A percentile compares a stretch with the other conserved stretches of the same genome.
Evolutionary conservation across 1,284 basidiomycete species (phyloP).

Genomic region (Coniophora puteana): DNA sequence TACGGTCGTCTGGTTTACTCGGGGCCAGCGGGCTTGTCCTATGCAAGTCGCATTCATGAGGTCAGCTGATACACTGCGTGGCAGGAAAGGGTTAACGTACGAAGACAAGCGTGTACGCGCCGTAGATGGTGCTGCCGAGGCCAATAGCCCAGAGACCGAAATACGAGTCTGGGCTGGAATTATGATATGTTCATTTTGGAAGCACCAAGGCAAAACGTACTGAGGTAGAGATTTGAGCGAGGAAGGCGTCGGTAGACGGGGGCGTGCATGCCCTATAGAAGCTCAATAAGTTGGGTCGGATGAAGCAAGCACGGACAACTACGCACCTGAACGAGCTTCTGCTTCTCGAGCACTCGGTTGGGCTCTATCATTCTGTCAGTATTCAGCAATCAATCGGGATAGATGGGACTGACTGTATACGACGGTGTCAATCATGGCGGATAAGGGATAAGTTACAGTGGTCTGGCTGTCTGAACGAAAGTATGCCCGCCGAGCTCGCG

Average conservation of each 20-base stretch:
- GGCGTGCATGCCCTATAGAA: constrained; percentile 30
- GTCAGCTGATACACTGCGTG: background rate
- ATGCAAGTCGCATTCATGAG: no score
- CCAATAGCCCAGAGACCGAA: constrained; percentile 50
- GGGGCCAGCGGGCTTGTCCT: no score
- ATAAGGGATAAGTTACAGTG: constrained; percentile 1
- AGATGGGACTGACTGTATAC: constrained; percentile 38
- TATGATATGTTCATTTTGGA: background rate
- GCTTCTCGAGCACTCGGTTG: constrained; percentile 61
- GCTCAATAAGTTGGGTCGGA: constrained; percentile 8
- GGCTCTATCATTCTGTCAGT: constrained; percentile 36
- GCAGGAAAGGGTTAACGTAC: constrained; percentile 36
- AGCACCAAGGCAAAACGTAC: constrained; percentile 27
- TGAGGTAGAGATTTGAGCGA: constrained; percentile 43
- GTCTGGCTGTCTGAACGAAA: background rate
- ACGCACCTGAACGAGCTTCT: constrained; percentile 61
- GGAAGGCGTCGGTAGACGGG: constrained; percentile 47
- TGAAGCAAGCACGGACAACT: background rate
- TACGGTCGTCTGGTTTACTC: no score
- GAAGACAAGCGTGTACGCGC: constrained; percentile 45
- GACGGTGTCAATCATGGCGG: constrained; percentile 52
- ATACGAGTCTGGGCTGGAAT: constrained; percentile 43
- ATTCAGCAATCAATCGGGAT: background rate
- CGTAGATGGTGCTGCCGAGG: constrained; percentile 47
- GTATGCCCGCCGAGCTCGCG: no score